Conservation (phyloP, 2,329 filamentous ascomycete species). For the Fusarium devonianum region DNA sequence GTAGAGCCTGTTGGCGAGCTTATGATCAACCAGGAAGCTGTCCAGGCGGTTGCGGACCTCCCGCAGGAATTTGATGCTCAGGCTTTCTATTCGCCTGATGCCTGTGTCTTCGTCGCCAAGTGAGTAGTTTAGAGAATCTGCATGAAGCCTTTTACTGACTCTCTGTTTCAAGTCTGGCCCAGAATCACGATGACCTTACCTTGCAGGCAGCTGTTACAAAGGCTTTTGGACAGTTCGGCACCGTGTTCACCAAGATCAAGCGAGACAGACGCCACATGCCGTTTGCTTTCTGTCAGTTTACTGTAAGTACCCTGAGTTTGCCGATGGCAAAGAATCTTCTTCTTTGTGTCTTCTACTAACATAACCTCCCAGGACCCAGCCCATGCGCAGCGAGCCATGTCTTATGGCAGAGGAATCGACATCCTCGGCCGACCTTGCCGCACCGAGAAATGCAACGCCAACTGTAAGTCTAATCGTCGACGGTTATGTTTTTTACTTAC, state of each 20-base stretch:
- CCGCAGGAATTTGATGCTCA: slow-evolving; percentile 55
- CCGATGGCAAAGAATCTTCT: too few relatives aligned
- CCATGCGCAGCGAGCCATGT: slow-evolving; percentile 58
- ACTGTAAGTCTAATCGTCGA: slow-evolving; percentile 53
- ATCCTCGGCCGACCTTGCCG: slow-evolving; percentile 66
- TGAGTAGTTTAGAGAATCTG: slow-evolving; percentile 49
- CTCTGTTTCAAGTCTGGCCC: slow-evolving; percentile 55
- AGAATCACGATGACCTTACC: slow-evolving; percentile 56
- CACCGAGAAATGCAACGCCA: slow-evolving; percentile 66
- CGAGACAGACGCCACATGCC: slow-evolving; percentile 66
- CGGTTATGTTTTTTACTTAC: slow-evolving; percentile 33
- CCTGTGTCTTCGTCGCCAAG: slow-evolving; percentile 73
- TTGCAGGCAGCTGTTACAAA: slow-evolving; percentile 61
- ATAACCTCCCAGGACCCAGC: slow-evolving; percentile 51
- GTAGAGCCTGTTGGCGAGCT: background rate
- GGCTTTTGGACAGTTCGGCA: slow-evolving; percentile 62
- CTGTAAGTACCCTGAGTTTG: slow-evolving; percentile 48
- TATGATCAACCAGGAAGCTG: background rate
- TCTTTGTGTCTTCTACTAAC: slow-evolving; percentile 43
- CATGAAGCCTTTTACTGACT: background rate
- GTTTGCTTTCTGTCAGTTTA: slow-evolving; percentile 70
- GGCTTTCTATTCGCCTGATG: slow-evolving; percentile 58
- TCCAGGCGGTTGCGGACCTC: background rate
- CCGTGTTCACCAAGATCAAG: slow-evolving; percentile 69
- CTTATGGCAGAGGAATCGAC: slow-evolving; percentile 53